phyloP scores from a whole-genome alignment of 225 moss, liverwort and hornwort species.

The Ulota crispa region DNA sequence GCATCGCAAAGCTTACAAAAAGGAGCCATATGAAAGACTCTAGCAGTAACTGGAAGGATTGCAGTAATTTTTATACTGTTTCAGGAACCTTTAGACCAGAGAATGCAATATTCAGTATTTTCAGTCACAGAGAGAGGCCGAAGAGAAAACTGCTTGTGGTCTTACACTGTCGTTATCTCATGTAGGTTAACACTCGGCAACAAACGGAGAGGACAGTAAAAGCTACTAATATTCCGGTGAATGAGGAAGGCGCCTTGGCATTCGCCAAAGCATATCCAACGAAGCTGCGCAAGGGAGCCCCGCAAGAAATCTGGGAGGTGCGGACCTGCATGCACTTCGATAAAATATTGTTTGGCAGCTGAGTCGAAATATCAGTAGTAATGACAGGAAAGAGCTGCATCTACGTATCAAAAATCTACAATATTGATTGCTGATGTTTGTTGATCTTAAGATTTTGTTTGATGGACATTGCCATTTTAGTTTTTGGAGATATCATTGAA shows the following conservation, averaged over 20 bases:
- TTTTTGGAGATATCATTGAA: not conserved
- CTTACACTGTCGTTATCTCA: not conserved
- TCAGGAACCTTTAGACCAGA: not conserved
- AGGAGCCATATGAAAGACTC: not conserved
- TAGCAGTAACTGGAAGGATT: not conserved
- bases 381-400: slow-evolving; percentile 11
- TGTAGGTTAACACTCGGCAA: slow-evolving; percentile 84
- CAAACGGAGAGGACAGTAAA: slow-evolving; percentile 78
- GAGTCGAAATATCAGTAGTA: not conserved
- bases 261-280: slow-evolving; percentile 35
- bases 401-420: not conserved
- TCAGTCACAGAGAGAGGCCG: too few relatives aligned
- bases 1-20: not conserved
- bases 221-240: slow-evolving; percentile 26
- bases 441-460: not conserved
- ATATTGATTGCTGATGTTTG: not conserved
- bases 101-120: not conserved
- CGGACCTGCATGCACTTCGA: not conserved
- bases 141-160: not conserved
- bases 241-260: slow-evolving; percentile 29
- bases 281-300: slow-evolving; percentile 40
- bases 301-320: slow-evolving; percentile 39
- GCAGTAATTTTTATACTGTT: not conserved
- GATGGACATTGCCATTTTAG: not conserved
- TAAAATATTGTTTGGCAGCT: not conserved